Evolutionary conservation across 129 eudicot genomes (phyloP), one percentile per base, ranked within the genome.

Genomic region (Gnaphalium uliginosum): DNA sequence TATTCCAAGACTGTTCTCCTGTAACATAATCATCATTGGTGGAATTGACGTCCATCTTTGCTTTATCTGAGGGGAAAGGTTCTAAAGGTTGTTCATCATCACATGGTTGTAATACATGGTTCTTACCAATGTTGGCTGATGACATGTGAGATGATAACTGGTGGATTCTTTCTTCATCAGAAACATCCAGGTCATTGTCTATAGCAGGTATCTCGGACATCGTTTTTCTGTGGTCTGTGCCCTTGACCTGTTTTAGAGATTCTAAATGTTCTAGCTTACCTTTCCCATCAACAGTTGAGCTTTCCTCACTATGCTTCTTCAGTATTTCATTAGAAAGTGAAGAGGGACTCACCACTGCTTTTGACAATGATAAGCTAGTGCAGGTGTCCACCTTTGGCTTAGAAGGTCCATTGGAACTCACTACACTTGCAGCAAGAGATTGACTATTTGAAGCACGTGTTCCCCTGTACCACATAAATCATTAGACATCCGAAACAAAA

Each of bases 361-460:
- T 78, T 24, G 89, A 88, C 73, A 82, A 69, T 51, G 89, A 79
- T 15, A 63, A 71, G 13, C 86, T 70, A 79, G 73, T 76, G 57
- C 33, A 57, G 18, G 75, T 37, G 69, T 84, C 96, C 62, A 73
- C 71, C 74, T 90, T 93, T 73, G 73, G 89, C 77, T 82, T 85
- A 54, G 74, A 64, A 71, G 89, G 74, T 58, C 88, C 96, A 59
- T 86, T 83, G 9, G 90, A 79, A 86, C 71, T 60, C 18, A 54
- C 69, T 60, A 46, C n/a, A 86, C 76, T 89, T 71, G 82, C 79
- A 74, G 85, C 57, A 59, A 83, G 7, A 54, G 78, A 80, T 46
- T 75, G 93, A 76, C 83, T 85, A 75, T 78, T 87, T 22, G 88
- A 87, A 26, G 89, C 80, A 61, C 89, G 95, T 41, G 87, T 83